phyloP scores from a whole-genome alignment of 257 asterid species.

The Solanum bulbocastanum region DNA sequence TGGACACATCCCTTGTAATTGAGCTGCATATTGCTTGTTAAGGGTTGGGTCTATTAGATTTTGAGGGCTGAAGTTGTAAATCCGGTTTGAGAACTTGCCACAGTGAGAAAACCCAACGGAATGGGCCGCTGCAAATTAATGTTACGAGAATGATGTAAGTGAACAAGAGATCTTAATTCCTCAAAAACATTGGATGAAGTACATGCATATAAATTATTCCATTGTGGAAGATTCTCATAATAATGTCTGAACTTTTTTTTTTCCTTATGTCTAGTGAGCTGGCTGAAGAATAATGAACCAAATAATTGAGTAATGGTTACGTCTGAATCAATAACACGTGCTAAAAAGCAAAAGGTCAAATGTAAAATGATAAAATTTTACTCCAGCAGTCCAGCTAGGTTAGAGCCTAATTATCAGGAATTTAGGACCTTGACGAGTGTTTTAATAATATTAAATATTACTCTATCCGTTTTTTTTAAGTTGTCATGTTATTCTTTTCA shows the following conservation, averaged over 20 bases:
- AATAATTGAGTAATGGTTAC: neutral
- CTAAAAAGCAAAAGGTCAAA: neutral
- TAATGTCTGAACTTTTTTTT: neutral
- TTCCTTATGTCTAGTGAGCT: neutral
- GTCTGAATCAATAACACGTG: neutral
- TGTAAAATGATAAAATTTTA: neutral
- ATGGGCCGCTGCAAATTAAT: constrained; percentile 47
- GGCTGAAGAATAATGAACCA: neutral
- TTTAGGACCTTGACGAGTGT: neutral
- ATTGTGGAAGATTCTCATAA: neutral
- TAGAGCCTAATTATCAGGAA: neutral
- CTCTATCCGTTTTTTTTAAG: too few relatives aligned
- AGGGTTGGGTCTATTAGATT: constrained; percentile 67
- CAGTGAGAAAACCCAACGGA: constrained; percentile 87
- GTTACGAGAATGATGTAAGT: neutral
- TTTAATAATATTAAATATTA: too few relatives aligned
- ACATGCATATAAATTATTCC: neutral
- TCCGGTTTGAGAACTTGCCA: constrained; percentile 49
- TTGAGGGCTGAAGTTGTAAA: constrained; percentile 42
- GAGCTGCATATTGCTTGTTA: constrained; percentile 42
- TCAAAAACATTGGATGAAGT: neutral
- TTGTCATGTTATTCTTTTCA: too few relatives aligned
- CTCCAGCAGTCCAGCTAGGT: neutral
- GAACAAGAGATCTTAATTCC: neutral
- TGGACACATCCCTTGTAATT: constrained; percentile 52